These are phyloP conservation scores for Mesembryanthemum crystallinum DNA, from an alignment of 148 eudicot genomes.

Conservation along the genomic window DNA sequence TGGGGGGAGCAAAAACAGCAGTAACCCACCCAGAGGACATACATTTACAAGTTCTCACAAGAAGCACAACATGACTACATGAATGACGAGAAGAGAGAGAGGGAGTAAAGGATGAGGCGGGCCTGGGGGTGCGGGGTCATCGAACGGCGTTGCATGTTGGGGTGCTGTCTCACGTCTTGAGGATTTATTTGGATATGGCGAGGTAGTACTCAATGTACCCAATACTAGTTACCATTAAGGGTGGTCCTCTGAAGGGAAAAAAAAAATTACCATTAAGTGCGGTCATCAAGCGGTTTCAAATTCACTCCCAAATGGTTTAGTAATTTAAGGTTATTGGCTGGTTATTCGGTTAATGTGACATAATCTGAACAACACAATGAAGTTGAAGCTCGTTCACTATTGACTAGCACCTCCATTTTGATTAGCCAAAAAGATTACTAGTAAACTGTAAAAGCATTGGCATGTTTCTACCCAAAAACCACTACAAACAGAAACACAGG, in stretches of 20 bases:
- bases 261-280: too few species aligned
- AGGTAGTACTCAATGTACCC: slow-evolving; percentile 15
- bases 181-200: slow-evolving; percentile 6
- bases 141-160: slow-evolving; percentile 28
- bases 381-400: too few species aligned
- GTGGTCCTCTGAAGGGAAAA: too few species aligned
- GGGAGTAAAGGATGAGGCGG: neutral
- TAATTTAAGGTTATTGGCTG: too few species aligned
- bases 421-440: too few species aligned
- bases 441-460: neutral
- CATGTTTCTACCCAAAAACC: slow-evolving; percentile 2
- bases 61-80: slow-evolving; percentile 7
- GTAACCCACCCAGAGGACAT: slow-evolving; percentile 2
- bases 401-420: too few species aligned
- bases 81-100: slow-evolving; percentile 6
- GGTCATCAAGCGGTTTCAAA: too few species aligned
- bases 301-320: too few species aligned
- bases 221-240: too few species aligned
- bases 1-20: slow-evolving; percentile 26
- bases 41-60: neutral
- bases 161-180: slow-evolving; percentile 24
- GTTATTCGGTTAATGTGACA: too few species aligned
- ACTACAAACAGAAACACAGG: neutral
- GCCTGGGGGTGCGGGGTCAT: slow-evolving; percentile 29
- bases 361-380: too few species aligned